Percentiles rank a stretch among this genome's conserved stretches.
phyloP scores from a whole-genome alignment of 805 yeast genomes.

The Geotrichum ghanense region DNA sequence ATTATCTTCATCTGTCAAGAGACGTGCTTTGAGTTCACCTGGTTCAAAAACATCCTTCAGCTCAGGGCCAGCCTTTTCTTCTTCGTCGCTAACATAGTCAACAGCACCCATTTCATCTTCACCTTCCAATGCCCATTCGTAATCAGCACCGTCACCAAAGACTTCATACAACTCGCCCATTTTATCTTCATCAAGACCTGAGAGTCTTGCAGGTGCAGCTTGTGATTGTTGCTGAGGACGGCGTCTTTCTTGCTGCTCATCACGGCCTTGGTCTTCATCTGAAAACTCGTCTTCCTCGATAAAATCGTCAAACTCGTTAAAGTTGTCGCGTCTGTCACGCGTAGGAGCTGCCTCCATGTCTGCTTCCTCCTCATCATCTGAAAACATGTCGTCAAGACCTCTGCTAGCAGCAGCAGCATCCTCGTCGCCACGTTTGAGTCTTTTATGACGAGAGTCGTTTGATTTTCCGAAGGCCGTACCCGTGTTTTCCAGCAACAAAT shows the following conservation, averaged over 20 bases:
- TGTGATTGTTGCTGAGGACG: slow-evolving; percentile 15
- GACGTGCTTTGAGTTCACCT: slow-evolving; percentile 78
- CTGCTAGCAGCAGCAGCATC: slow-evolving; percentile 25
- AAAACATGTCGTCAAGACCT: slow-evolving; percentile 57
- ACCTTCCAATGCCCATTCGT: slow-evolving; percentile 95
- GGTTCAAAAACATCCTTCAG: slow-evolving; percentile 90
- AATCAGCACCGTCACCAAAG: slow-evolving; percentile 94
- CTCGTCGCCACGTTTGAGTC: slow-evolving; percentile 66
- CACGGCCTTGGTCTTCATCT: slow-evolving; percentile 63
- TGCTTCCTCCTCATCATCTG: slow-evolving; percentile 40
- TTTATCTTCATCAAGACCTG: slow-evolving; percentile 73
- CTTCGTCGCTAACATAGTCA: slow-evolving; percentile 25
- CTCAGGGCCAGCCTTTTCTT: slow-evolving; percentile 35
- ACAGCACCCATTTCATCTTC: slow-evolving; percentile 49
- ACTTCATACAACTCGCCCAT: slow-evolving; percentile 88
- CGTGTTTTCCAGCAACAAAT: slow-evolving; percentile 78
- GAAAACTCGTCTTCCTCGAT: slow-evolving; percentile 95
- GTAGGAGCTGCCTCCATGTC: slow-evolving; percentile 26
- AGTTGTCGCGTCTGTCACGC: slow-evolving; percentile 33
- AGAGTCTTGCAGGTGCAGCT: slow-evolving; percentile 21
- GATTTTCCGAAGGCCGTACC: slow-evolving; percentile 47
- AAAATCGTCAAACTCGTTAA: slow-evolving; percentile 83
- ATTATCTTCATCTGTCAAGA: slow-evolving; percentile 89
- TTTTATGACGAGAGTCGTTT: slow-evolving; percentile 30
- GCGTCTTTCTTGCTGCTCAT: slow-evolving; percentile 39